phyloP scores from a whole-genome alignment of 139 green algal species.

The Chlorokybus atmophyticus region DNA sequence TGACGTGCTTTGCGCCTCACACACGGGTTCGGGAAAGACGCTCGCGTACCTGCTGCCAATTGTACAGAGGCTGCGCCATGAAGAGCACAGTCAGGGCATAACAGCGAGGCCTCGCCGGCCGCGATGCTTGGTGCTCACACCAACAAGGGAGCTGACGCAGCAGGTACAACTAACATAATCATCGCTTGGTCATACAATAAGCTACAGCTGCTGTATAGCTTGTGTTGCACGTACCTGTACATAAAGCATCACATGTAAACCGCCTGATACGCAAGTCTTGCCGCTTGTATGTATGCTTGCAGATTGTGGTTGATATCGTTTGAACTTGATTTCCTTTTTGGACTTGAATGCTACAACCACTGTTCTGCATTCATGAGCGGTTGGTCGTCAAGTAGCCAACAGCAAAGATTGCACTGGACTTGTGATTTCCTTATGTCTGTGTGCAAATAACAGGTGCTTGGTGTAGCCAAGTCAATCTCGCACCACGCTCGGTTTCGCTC shows the following conservation, averaged over 20 bases:
- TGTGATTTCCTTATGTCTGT: not conserved
- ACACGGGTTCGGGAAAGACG: constrained; percentile 90
- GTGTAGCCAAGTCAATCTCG: constrained; percentile 65
- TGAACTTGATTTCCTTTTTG: not conserved
- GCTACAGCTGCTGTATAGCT: not conserved
- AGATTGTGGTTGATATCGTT: not conserved
- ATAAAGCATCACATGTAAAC: not conserved
- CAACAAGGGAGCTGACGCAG: constrained; percentile 64
- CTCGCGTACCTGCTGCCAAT: constrained; percentile 89
- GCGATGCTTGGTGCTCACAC: constrained; percentile 60
- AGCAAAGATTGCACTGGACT: not conserved
- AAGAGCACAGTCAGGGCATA: no score
- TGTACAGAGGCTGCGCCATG: no score
- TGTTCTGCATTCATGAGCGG: not conserved
- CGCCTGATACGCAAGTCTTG: not conserved
- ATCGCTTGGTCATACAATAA: constrained; percentile 1
- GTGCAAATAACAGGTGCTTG: constrained; percentile 47
- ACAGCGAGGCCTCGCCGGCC: constrained; percentile 60
- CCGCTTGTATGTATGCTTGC: not conserved
- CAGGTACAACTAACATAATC: no score
- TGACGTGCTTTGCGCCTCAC: constrained; percentile 69
- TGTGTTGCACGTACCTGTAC: not conserved
- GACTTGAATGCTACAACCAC: not conserved
- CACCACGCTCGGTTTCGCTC: constrained; percentile 67
- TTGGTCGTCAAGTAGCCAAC: not conserved